Percentiles rank a stretch among this genome's conserved stretches.
Evolutionary conservation across 306 rosid species (phyloP).

Genomic region (Castanea sativa): DNA sequence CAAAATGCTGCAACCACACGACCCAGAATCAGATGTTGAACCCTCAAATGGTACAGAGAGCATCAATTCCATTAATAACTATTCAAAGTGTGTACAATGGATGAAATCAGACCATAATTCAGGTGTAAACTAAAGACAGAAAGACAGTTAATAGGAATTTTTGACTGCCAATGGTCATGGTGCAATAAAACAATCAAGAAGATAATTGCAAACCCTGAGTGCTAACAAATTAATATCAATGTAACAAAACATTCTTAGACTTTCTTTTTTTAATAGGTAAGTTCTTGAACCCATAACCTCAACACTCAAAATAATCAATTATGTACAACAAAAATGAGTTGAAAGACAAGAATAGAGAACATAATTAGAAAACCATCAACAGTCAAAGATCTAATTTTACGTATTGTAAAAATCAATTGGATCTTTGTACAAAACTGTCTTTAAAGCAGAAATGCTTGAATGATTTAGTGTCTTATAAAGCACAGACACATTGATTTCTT

Average conservation of each 20-base stretch:
- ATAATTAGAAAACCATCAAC: background rate
- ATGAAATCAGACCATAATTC: no score
- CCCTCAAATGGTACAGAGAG: background rate
- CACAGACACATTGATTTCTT: no score
- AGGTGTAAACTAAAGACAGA: background rate
- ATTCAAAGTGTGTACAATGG: no score
- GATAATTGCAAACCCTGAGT: background rate
- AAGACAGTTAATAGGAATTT: background rate
- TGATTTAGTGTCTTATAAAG: no score
- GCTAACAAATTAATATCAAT: background rate
- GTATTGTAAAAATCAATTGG: no score
- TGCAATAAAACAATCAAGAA: background rate
- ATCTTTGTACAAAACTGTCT: background rate
- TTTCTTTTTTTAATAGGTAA: no score
- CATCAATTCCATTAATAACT: no score
- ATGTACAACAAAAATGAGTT: background rate
- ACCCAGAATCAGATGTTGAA: constrained; percentile 18
- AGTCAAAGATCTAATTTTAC: background rate
- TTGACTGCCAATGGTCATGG: background rate
- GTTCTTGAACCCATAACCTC: no score
- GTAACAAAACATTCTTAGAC: background rate
- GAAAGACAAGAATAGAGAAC: background rate
- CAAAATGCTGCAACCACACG: constrained; percentile 59
- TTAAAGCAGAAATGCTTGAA: background rate
- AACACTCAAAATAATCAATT: background rate